Percentiles rank a stretch among this genome's conserved stretches.
Conservation (phyloP, 257 asterid genomes). For the Coffea canephora region DNA sequence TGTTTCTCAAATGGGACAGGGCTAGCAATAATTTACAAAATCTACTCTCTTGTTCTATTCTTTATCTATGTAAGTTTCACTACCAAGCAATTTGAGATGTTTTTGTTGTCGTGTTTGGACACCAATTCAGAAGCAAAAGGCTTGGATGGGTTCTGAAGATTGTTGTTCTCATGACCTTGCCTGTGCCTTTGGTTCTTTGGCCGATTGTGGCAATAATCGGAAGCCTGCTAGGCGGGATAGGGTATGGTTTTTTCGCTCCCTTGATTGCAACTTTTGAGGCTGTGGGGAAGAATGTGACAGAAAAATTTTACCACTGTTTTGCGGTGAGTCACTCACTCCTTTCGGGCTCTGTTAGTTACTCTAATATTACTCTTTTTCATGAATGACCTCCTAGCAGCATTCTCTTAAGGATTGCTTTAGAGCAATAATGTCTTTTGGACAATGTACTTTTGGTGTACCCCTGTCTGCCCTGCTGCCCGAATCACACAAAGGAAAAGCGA, state of each 20-base stretch:
- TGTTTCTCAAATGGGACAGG: background rate
- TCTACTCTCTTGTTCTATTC: background rate
- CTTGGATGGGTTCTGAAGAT: slow-evolving; percentile 77
- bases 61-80: background rate
- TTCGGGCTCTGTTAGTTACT: background rate
- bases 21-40: no score
- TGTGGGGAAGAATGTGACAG: slow-evolving; percentile 52
- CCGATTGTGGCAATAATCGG: slow-evolving; percentile 61
- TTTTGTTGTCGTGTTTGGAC: background rate
- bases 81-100: background rate
- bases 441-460: background rate
- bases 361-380: background rate
- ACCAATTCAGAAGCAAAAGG: slow-evolving; percentile 56
- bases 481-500: no score
- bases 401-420: background rate
- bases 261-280: slow-evolving; percentile 89
- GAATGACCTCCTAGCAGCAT: background rate
- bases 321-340: slow-evolving; percentile 39
- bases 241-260: slow-evolving; percentile 76
- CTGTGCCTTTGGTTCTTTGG: slow-evolving; percentile 65
- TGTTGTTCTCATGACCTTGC: slow-evolving; percentile 43
- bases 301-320: slow-evolving; percentile 67
- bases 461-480: no score
- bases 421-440: background rate
- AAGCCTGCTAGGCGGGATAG: slow-evolving; percentile 72